Evolutionary conservation across 2,329 filamentous ascomycete genomes (phyloP).

Genomic region (Lecanicillium sp.): DNA sequence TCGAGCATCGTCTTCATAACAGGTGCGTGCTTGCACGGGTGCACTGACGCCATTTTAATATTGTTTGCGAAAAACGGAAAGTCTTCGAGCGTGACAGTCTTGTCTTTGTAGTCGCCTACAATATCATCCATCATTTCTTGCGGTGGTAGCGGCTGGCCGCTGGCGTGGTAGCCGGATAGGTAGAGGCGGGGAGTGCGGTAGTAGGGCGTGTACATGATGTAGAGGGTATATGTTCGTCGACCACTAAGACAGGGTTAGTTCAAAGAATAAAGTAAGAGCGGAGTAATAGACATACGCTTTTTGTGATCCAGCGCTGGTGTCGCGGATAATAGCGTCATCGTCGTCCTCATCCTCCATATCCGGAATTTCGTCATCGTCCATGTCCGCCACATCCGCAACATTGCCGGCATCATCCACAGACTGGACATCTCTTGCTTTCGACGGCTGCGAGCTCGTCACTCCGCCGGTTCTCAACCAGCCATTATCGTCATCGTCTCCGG

Average conservation of each 20-base stretch:
- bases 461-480: conserved; percentile 90
- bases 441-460: conserved; percentile 63
- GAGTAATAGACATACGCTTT: conserved; percentile 29
- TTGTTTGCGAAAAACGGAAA: conserved; percentile 89
- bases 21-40: conserved; percentile 93
- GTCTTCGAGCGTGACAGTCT: conserved; percentile 95
- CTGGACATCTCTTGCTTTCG: conserved; percentile 70
- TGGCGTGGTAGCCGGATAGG: conserved; percentile 77
- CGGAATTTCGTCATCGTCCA: conserved; percentile 77
- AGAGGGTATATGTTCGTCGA: conserved; percentile 90
- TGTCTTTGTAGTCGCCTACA: conserved; percentile 93
- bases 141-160: conserved; percentile 73
- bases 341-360: conserved; percentile 99
- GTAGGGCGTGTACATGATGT: conserved; percentile 96
- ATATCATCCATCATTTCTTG: conserved; percentile 94
- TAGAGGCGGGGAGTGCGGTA: conserved; percentile 95
- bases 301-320: conserved; percentile 44
- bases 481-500: conserved; percentile 59
- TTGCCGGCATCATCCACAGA: conserved; percentile 87
- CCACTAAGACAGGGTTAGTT: conserved; percentile 45
- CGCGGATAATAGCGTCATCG: conserved; percentile 91
- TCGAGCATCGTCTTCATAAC: conserved; percentile 98
- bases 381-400: conserved; percentile 62
- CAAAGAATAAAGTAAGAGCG: not conserved
- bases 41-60: conserved; percentile 93